Conservation (phyloP, 768 basidiomycete genomes). For the Amanita molliuscula region DNA sequence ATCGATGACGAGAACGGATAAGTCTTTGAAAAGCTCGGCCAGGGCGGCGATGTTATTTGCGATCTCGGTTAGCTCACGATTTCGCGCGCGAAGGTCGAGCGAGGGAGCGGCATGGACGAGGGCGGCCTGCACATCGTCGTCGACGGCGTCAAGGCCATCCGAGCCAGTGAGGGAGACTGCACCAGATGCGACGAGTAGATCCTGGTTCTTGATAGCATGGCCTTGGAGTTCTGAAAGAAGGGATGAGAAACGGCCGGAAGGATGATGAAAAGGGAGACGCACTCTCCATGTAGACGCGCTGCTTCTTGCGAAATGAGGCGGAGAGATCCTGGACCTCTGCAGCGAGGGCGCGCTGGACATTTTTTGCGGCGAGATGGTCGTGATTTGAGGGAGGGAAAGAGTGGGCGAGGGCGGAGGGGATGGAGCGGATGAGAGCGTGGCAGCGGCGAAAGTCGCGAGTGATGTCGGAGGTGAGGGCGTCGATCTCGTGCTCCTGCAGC, state of each 20-base stretch:
- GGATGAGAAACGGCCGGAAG: slow-evolving; percentile 8
- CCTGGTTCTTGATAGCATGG: slow-evolving; percentile 96
- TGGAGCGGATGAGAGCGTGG: slow-evolving; percentile 64
- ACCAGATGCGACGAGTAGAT: slow-evolving; percentile 84
- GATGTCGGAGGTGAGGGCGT: slow-evolving; percentile 74
- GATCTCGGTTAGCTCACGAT: slow-evolving; percentile 77
- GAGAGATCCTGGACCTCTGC: slow-evolving; percentile 92
- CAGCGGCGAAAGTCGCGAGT: slow-evolving; percentile 73
- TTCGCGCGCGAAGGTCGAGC: slow-evolving; percentile 32
- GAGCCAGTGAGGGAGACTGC: slow-evolving; percentile 73
- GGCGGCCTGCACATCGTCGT: slow-evolving; percentile 85
- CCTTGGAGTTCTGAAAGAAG: slow-evolving; percentile 73
- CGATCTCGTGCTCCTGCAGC: slow-evolving; percentile 91
- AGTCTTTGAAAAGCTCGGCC: slow-evolving; percentile 94
- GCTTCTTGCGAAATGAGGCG: slow-evolving; percentile 91
- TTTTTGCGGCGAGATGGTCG: slow-evolving; percentile 68
- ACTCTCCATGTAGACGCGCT: slow-evolving; percentile 98
- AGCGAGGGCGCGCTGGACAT: slow-evolving; percentile 93
- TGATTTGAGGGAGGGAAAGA: slow-evolving; percentile 48
- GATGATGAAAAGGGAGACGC: slow-evolving; percentile 26
- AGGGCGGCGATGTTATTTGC: slow-evolving; percentile 86
- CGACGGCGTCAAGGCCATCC: slow-evolving; percentile 74
- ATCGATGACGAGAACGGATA: slow-evolving; percentile 89
- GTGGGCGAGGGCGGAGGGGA: slow-evolving; percentile 48
- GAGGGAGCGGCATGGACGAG: slow-evolving; percentile 30